Evolutionary conservation across 345 rosid genomes (phyloP).

Genomic region (Gossypioides kirkii): DNA sequence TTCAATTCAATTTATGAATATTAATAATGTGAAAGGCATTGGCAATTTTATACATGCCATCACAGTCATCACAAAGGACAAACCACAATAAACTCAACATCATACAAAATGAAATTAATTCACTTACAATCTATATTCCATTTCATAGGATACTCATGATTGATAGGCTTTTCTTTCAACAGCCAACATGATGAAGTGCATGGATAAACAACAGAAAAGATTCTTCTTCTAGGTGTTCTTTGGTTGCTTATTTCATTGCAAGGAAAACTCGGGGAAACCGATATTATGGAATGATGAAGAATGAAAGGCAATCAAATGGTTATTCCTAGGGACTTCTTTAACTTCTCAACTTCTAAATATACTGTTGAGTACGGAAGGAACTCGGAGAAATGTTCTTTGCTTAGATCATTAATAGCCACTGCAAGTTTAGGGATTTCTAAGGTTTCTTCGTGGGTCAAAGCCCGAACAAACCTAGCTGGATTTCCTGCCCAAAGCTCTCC

Average conservation of each 20-base stretch:
- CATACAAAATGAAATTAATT: not conserved
- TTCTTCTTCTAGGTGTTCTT: slow-evolving; percentile 35
- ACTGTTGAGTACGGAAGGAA: slow-evolving; percentile 85
- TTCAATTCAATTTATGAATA: not conserved
- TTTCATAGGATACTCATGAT: slow-evolving; percentile 17
- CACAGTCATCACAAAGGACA: not conserved
- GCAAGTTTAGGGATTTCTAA: slow-evolving; percentile 94
- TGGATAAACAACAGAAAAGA: slow-evolving; percentile 6
- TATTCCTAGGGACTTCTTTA: slow-evolving; percentile 71
- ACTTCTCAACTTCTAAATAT: slow-evolving; percentile 92
- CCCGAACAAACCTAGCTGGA: slow-evolving; percentile 87
- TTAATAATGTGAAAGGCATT: not conserved
- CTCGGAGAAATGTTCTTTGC: slow-evolving; percentile 71
- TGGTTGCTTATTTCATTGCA: slow-evolving; percentile 59
- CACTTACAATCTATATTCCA: slow-evolving; percentile 2
- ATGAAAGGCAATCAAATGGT: slow-evolving; percentile 32
- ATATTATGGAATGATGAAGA: slow-evolving; percentile 13
- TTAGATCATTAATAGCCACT: slow-evolving; percentile 82
- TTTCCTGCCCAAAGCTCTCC: slow-evolving; percentile 99
- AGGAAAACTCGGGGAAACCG: slow-evolving; percentile 24
- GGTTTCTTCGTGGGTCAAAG: slow-evolving; percentile 84
- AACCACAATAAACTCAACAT: not conserved
- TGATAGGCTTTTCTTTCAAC: slow-evolving; percentile 2
- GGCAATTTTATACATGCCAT: not conserved
- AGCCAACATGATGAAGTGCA: slow-evolving; percentile 26